Evolutionary conservation across 1,139 yeast species (phyloP).

Genomic region (Yamadazyma dendronema): DNA sequence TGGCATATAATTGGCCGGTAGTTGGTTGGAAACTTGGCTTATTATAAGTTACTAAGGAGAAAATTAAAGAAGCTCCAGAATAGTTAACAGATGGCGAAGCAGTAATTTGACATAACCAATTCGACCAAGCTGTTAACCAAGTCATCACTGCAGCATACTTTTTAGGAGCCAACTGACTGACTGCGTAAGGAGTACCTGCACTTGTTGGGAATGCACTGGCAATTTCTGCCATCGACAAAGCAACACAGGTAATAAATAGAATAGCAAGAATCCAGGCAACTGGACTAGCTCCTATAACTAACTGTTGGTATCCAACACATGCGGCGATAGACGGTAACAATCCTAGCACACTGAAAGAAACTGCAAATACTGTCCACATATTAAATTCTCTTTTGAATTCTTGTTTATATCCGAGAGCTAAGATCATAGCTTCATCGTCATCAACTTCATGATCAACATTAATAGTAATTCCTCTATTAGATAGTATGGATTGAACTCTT

Average conservation of each 20-base stretch:
- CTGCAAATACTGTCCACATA: constrained; percentile 60
- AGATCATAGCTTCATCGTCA: constrained; percentile 53
- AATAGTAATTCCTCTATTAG: constrained; percentile 37
- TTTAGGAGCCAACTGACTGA: constrained; percentile 52
- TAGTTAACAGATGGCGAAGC: constrained; percentile 63
- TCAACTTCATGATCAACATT: constrained; percentile 48
- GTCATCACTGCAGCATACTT: constrained; percentile 53
- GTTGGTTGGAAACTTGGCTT: constrained; percentile 37
- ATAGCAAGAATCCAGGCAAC: constrained; percentile 56
- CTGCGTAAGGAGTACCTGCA: constrained; percentile 51
- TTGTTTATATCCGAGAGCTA: constrained; percentile 70
- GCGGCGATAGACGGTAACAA: constrained; percentile 69
- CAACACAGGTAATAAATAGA: constrained; percentile 49
- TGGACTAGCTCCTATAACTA: constrained; percentile 52
- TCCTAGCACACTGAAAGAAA: constrained; percentile 72
- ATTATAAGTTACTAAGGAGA: constrained; percentile 48
- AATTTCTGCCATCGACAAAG: constrained; percentile 47
- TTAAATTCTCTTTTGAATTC: constrained; percentile 72
- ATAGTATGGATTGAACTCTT: constrained; percentile 37
- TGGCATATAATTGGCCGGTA: constrained; percentile 49
- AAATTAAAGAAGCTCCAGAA: constrained; percentile 58
- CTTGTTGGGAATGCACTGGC: constrained; percentile 50
- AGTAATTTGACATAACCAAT: constrained; percentile 44
- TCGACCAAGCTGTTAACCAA: constrained; percentile 61
- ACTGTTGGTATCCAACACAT: constrained; percentile 52